phyloP scores from a whole-genome alignment of 2,329 filamentous ascomycete species.

The Metarhizium sp. region DNA sequence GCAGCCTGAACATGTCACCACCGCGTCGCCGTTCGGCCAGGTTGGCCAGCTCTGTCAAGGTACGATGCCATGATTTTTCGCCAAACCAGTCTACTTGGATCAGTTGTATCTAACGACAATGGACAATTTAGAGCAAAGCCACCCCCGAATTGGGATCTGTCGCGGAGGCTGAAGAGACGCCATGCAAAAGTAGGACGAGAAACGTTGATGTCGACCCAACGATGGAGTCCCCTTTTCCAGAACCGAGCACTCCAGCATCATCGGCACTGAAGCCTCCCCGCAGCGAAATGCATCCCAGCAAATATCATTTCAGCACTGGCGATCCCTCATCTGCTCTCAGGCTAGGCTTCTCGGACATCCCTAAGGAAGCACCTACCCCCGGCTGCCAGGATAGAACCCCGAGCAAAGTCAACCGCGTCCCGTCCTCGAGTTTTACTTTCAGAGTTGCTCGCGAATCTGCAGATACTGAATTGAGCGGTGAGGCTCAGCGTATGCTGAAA shows the following conservation, averaged over 20 bases:
- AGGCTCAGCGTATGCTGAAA: constrained; percentile 51
- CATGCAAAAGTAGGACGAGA: constrained; percentile 16
- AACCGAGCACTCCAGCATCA: constrained; percentile 50
- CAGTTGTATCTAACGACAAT: constrained; percentile 2
- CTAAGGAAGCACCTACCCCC: constrained; percentile 30
- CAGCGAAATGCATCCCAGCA: constrained; percentile 87
- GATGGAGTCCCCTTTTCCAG: constrained; percentile 26
- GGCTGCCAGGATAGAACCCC: constrained; percentile 43
- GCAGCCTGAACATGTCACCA: constrained; percentile 25
- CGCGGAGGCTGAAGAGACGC: constrained; percentile 32
- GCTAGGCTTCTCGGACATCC: constrained; percentile 73
- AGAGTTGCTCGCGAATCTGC: constrained; percentile 48
- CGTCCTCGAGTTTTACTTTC: constrained; percentile 58
- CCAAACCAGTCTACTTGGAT: background rate
- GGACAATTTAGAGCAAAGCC: constrained; percentile 17
- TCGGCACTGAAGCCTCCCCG: constrained; percentile 60
- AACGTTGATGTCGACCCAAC: constrained; percentile 13
- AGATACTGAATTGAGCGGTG: constrained; percentile 48
- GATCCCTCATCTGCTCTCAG: constrained; percentile 70
- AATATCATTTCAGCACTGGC: constrained; percentile 66
- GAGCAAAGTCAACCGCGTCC: constrained; percentile 42
- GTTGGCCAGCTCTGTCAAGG: constrained; percentile 29
- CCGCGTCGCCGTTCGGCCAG: constrained; percentile 36
- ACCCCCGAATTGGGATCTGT: constrained; percentile 30
- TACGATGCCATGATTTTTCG: constrained; percentile 15